Conservation (phyloP, 1,284 basidiomycete species). For the Phellopilus nigrolimitatus region DNA sequence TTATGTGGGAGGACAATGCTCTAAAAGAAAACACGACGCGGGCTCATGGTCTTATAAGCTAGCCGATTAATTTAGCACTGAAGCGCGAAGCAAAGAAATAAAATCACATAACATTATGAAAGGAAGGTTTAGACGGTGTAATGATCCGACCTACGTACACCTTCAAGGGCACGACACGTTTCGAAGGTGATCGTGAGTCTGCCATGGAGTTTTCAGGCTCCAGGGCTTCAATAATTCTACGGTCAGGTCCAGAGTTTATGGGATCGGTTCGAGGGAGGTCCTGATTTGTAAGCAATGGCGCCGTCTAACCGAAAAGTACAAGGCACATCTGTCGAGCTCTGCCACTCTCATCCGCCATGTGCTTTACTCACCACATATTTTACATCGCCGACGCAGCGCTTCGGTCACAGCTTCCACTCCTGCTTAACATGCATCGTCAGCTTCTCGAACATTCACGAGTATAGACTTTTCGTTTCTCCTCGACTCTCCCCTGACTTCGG, state of each 20-base stretch:
- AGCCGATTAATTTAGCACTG: constrained; percentile 11
- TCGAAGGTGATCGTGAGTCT: constrained; percentile 8
- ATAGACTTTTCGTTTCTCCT: neutral
- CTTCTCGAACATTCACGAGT: neutral
- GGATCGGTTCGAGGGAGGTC: neutral
- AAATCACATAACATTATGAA: neutral
- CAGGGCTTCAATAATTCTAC: constrained; percentile 1
- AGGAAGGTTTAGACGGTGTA: constrained; percentile 12
- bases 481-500: neutral
- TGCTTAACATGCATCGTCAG: neutral
- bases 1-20: neutral
- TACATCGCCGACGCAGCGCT: neutral
- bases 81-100: too few relatives aligned
- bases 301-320: constrained; percentile 4
- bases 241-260: constrained; percentile 6
- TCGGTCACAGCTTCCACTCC: neutral
- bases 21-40: neutral
- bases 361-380: constrained; percentile 6
- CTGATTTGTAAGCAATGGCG: neutral
- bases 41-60: constrained; percentile 10
- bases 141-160: constrained; percentile 14
- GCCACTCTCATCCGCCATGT: neutral
- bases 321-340: neutral
- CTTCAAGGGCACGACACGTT: constrained; percentile 3
- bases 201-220: constrained; percentile 6